Evolutionary conservation across 192 early-diverging fungal genomes (phyloP).

Genomic region (Dimargaris xerosporica): DNA sequence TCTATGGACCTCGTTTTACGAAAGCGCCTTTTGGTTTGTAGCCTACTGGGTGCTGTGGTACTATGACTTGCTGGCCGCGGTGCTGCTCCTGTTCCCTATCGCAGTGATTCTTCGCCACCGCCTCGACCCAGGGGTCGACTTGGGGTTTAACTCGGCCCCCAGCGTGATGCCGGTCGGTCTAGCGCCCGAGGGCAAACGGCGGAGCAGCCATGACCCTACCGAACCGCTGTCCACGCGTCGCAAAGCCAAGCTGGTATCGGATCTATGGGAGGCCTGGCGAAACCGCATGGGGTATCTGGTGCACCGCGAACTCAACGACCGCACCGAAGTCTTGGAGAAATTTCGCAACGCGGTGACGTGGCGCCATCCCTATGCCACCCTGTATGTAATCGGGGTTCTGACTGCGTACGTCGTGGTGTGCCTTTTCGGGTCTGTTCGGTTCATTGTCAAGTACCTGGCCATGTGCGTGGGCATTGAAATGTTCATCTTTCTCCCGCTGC

Average conservation of each 20-base stretch:
- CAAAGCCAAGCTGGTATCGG: neutral
- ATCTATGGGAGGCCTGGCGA: slow-evolving; percentile 2
- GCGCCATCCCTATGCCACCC: slow-evolving; percentile 10
- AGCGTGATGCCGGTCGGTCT: too few relatives aligned
- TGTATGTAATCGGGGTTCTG: slow-evolving; percentile 18
- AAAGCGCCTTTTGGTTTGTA: neutral
- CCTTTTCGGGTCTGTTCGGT: slow-evolving; percentile 14
- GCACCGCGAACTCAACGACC: slow-evolving; percentile 9
- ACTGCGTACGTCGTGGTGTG: slow-evolving; percentile 15
- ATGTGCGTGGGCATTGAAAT: slow-evolving; percentile 26
- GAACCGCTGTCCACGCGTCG: neutral
- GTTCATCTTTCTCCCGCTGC: slow-evolving; percentile 27
- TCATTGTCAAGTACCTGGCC: slow-evolving; percentile 16
- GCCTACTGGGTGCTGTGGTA: neutral
- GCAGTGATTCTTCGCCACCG: neutral
- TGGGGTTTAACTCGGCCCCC: slow-evolving; percentile 1
- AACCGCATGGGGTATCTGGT: slow-evolving; percentile 8
- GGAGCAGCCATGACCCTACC: neutral
- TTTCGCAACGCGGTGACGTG: slow-evolving; percentile 9
- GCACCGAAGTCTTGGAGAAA: slow-evolving; percentile 10
- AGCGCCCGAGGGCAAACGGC: neutral
- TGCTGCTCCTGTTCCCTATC: neutral
- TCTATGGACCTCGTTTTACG: slow-evolving; percentile 1
- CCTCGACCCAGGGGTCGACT: neutral
- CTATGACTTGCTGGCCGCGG: neutral